Evolutionary conservation across 192 early-diverging fungal species (phyloP), one percentile per base, ranked within the genome.

Genomic region (Paraglomus brasilianum): DNA sequence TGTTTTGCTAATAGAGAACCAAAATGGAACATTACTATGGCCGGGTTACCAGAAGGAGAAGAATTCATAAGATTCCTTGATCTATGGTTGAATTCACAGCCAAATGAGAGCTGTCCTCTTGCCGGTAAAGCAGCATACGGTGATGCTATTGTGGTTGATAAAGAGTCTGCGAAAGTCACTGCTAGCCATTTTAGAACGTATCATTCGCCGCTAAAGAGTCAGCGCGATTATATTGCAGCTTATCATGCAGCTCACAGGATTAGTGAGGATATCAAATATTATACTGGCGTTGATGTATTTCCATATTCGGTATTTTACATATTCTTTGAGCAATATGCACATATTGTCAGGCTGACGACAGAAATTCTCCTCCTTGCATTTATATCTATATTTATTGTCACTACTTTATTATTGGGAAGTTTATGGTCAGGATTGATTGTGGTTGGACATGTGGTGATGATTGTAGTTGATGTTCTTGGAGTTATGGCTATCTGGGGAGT

Each of bases 261-360:
- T 42, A 79, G 86, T n/a, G 69, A 81, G 1, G 74, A 80, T 8
- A 71, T 86, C 1, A 74, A 75, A 36, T 56, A 69, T 15, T 66
- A 80, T 6, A 75, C 70, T 5, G 80, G 75, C 1, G 24, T 84
- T 4, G 74, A 75, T 14, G 84, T 88, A 5, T 86, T 82, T 51
- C 82, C 86, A 0, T 88, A 88, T 59, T 86, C 85, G 0, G 76
- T 87, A 5, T 87, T 85, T 66, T 86, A 88, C 64, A 78, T 86
- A 51, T 88, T 88, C 71, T 88, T 88, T 72, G 87, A 85, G 64
- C 87, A 88, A 74, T 88, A 88, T 49, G 69, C 79, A 8, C 75
- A 81, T 30, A 84, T 88, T 38, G 75, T 82, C 4, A 47, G 68
- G 5, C 72, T 87, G 74, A 78, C 86, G 4, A 38, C 78, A 10